A percentile compares a stretch with the other conserved stretches of the same genome.
Conservation (phyloP, 2,329 filamentous ascomycete species). For the Thielaviopsis punctulata region DNA sequence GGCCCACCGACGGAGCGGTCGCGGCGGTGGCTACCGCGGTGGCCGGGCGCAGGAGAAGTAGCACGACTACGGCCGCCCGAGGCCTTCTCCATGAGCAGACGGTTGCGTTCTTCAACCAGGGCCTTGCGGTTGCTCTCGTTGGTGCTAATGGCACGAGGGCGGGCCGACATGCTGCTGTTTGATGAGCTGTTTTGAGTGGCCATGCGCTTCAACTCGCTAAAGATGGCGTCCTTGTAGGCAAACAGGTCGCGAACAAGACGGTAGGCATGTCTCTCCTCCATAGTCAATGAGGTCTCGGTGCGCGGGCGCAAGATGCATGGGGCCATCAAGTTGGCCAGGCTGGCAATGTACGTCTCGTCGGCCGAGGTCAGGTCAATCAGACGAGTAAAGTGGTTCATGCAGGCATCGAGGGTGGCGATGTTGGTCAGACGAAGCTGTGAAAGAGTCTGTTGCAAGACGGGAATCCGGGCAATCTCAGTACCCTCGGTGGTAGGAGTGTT, state of each 20-base stretch:
- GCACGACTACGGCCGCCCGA: slow-evolving; percentile 51
- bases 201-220: slow-evolving; percentile 86
- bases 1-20: slow-evolving; percentile 61
- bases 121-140: slow-evolving; percentile 91
- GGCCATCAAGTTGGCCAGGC: slow-evolving; percentile 58
- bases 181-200: slow-evolving; percentile 52
- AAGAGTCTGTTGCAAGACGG: slow-evolving; percentile 87
- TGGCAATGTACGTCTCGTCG: slow-evolving; percentile 66
- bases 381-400: slow-evolving; percentile 95
- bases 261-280: slow-evolving; percentile 89
- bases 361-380: slow-evolving; percentile 93
- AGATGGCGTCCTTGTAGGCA: slow-evolving; percentile 84
- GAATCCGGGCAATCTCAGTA: slow-evolving; percentile 62
- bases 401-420: slow-evolving; percentile 94
- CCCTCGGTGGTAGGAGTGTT: slow-evolving; percentile 61
- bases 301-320: slow-evolving; percentile 80
- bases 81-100: slow-evolving; percentile 55
- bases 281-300: slow-evolving; percentile 72
- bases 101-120: slow-evolving; percentile 83
- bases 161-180: slow-evolving; percentile 28
- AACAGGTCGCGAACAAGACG: slow-evolving; percentile 85
- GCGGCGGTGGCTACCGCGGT: slow-evolving; percentile 45
- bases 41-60: slow-evolving; percentile 51
- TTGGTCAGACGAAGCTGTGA: slow-evolving; percentile 90
- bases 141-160: slow-evolving; percentile 76